Evolutionary conservation across 2,329 filamentous ascomycete species (phyloP).

Genomic region (Exophiala calicioides): DNA sequence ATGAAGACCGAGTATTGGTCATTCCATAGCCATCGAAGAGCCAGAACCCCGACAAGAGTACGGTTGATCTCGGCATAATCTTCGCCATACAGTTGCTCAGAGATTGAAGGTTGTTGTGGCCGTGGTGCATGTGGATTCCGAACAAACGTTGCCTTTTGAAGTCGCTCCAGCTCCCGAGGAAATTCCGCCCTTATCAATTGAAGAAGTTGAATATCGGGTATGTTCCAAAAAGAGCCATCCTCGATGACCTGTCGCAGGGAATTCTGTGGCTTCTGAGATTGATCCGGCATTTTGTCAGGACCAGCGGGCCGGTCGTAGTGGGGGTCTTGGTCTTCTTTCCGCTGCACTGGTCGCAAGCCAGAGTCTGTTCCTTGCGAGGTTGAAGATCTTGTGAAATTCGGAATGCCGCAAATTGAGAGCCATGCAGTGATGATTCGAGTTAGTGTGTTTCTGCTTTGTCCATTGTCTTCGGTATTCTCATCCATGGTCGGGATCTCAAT

Average conservation of each 20-base stretch:
- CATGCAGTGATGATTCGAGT: background rate
- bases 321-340: too few species aligned
- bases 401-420: background rate
- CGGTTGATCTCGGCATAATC: slow-evolving; percentile 43
- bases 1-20: slow-evolving; percentile 38
- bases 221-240: slow-evolving; percentile 20
- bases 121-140: slow-evolving; percentile 12
- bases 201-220: slow-evolving; percentile 30
- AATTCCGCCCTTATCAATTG: slow-evolving; percentile 32
- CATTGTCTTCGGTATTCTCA: background rate
- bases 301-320: too few species aligned
- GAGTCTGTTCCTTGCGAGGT: too few species aligned
- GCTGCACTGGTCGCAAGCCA: too few species aligned
- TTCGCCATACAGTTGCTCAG: slow-evolving; percentile 33
- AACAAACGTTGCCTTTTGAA: slow-evolving; percentile 33
- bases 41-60: slow-evolving; percentile 41
- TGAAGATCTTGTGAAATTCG: too few species aligned
- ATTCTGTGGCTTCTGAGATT: background rate
- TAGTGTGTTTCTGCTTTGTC: background rate
- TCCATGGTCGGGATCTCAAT: too few species aligned
- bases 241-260: slow-evolving; percentile 10
- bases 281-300: slow-evolving; percentile 5
- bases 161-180: slow-evolving; percentile 33
- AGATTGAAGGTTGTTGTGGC: slow-evolving; percentile 32
- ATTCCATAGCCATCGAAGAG: slow-evolving; percentile 40